phyloP scores from a whole-genome alignment of 306 rosid genomes.

The Dicorynia guianensis region DNA sequence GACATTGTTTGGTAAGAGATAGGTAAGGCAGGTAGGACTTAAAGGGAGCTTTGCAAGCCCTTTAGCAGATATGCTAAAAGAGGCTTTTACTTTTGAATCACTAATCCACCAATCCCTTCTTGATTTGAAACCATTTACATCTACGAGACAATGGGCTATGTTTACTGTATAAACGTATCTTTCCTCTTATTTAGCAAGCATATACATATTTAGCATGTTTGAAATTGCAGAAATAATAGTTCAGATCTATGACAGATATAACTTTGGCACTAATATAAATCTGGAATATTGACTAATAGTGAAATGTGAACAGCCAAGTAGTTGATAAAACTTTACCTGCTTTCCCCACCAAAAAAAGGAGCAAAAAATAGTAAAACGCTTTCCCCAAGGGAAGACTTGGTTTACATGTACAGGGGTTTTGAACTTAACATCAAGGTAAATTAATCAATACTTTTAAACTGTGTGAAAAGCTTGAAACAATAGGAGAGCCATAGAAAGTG shows the following conservation, averaged over 20 bases:
- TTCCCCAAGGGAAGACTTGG: background rate
- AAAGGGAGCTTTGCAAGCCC: constrained; percentile 52
- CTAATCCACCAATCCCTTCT: constrained; percentile 52
- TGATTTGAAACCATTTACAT: constrained; percentile 55
- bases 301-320: constrained; percentile 30
- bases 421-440: constrained; percentile 38
- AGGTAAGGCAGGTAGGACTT: constrained; percentile 50
- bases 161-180: constrained; percentile 18
- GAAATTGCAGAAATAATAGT: constrained; percentile 8
- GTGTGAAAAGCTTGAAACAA: constrained; percentile 57
- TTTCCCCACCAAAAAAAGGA: background rate
- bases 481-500: constrained; percentile 56
- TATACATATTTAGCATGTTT: constrained; percentile 23
- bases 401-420: background rate
- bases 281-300: constrained; percentile 20
- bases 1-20: constrained; percentile 41
- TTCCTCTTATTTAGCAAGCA: constrained; percentile 26
- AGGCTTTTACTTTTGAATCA: constrained; percentile 58
- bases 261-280: constrained; percentile 10
- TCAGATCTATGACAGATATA: constrained; percentile 16
- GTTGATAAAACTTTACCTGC: background rate
- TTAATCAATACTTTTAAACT: constrained; percentile 29
- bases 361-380: background rate
- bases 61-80: constrained; percentile 55
- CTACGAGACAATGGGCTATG: constrained; percentile 35